Percentiles rank a stretch among this genome's conserved stretches.
Conservation (phyloP, 1,139 yeast species). For the Suhomyces wounanorum region DNA sequence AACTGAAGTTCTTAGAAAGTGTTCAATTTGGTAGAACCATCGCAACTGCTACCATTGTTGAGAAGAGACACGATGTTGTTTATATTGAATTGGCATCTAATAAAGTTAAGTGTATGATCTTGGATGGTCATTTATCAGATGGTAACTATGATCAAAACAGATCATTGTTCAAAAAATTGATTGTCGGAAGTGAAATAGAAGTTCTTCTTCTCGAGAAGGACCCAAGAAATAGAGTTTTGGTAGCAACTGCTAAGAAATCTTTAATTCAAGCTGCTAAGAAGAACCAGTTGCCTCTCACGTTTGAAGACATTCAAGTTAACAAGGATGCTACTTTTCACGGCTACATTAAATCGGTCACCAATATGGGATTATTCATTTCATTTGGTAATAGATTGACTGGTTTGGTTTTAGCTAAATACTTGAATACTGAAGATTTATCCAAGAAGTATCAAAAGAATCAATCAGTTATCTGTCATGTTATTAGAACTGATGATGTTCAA, state of each 20-base stretch:
- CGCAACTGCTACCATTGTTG: conserved; percentile 63
- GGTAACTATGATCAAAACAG: conserved; percentile 74
- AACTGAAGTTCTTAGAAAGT: conserved; percentile 48
- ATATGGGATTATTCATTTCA: conserved; percentile 77
- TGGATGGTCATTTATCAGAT: conserved; percentile 75
- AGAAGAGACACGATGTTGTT: conserved; percentile 72
- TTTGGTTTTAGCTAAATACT: conserved; percentile 75
- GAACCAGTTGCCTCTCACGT: conserved; percentile 56
- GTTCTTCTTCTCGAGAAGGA: conserved; percentile 73
- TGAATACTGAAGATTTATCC: conserved; percentile 59
- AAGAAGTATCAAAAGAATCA: conserved; percentile 62
- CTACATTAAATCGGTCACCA: conserved; percentile 74
- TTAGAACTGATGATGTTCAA: conserved; percentile 66
- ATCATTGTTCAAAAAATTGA: conserved; percentile 55
- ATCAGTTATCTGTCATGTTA: conserved; percentile 65
- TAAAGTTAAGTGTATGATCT: conserved; percentile 69
- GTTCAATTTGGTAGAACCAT: conserved; percentile 65
- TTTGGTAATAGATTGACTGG: conserved; percentile 85
- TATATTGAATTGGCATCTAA: conserved; percentile 63
- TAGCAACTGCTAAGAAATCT: conserved; percentile 65
- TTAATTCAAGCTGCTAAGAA: conserved; percentile 64
- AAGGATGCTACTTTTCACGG: conserved; percentile 62
- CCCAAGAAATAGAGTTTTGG: conserved; percentile 57
- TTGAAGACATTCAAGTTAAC: conserved; percentile 53
- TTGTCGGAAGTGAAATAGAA: conserved; percentile 61